These are phyloP conservation scores for Talaromyces sp. DNA, from an alignment of 2,329 filamentous ascomycete species.

Conservation along the genomic window DNA sequence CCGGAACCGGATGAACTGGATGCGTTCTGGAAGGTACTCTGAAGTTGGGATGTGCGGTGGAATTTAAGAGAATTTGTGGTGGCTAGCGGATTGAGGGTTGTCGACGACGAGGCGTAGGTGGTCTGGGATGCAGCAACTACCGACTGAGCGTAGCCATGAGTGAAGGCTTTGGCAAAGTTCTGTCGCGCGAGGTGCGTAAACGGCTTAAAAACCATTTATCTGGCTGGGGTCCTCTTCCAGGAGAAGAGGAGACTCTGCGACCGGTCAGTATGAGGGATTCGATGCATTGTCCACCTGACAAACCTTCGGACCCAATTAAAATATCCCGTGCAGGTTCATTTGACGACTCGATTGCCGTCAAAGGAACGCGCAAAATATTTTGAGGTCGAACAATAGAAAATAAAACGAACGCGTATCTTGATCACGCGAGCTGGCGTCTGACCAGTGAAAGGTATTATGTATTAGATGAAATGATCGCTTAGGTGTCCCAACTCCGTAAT, in stretches of 20 bases:
- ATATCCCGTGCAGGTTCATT: slow-evolving; percentile 90
- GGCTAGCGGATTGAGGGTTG: slow-evolving; percentile 47
- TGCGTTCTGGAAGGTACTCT: slow-evolving; percentile 67
- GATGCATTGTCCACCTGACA: slow-evolving; percentile 33
- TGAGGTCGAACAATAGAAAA: slow-evolving; percentile 1
- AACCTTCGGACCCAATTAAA: slow-evolving; percentile 60
- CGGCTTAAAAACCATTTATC: slow-evolving; percentile 81
- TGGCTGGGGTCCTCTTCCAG: slow-evolving; percentile 61
- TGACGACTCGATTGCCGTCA: slow-evolving; percentile 80
- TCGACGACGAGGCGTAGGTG: slow-evolving; percentile 57
- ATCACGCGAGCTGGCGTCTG: slow-evolving; percentile 1
- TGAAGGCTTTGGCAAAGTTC: slow-evolving; percentile 94
- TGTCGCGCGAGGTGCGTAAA: slow-evolving; percentile 85
- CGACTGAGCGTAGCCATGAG: slow-evolving; percentile 96
- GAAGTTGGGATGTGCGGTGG: slow-evolving; percentile 59
- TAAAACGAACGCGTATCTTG: neutral
- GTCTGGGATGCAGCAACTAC: slow-evolving; percentile 92
- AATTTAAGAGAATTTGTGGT: slow-evolving; percentile 47
- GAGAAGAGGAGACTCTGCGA: slow-evolving; percentile 51
- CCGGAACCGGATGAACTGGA: slow-evolving; percentile 49
- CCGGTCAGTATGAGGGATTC: slow-evolving; percentile 17
- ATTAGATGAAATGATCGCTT: too few relatives aligned
- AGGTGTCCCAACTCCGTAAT: neutral
- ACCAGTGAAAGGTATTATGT: neutral
- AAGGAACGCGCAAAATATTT: slow-evolving; percentile 39